Base-by-base conservation (phyloP, 495 filamentous ascomycete genomes). In the Parathielavia hyrcaniae region DNA sequence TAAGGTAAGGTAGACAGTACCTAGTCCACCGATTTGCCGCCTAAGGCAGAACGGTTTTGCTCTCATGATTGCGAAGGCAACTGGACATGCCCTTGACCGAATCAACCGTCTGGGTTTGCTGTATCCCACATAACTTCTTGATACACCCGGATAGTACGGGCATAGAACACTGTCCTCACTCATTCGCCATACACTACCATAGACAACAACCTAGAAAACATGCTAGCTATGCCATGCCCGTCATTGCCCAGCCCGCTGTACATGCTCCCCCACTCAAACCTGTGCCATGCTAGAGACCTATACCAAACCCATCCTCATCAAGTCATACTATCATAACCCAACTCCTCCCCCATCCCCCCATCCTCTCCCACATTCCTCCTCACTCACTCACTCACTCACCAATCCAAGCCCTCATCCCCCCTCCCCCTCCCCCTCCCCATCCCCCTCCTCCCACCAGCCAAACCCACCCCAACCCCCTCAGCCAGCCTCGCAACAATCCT, bases 401-500 rank as follows among this genome's bases (percentile, higher is more conserved):
- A 55, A 9, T 58, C 60, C 50, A 53, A 50, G 22, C 38, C 41
- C 34, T n/a, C 50, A 14, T n/a, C 12, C 32, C 39, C 38, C 14
- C 23, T 16, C n/a, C 44, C 19, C 38, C 26, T 34, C 39, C 14
- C 17, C 23, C 23, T 30, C 14, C 6, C 61, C n/a, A n/a, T 16
- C n/a, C 44, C 19, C 38, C 26, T 34, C 39, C 14, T n/a, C 17
- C 23, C 23, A n/a, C 14, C 6, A 58, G 48, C 78, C 77, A 73
- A 78, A 41, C 69, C 67, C 58, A 55, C 50, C 43, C 79, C 75
- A 55, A 79, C 75, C 58, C 57, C 50, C 43, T 78, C 75, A 55
- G 79, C 75, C 57, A 91, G 69, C 53, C 79, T 67, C 62, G 74
- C 69, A 11, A 87, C 70, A 5, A 84, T 77, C 30, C 82, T 83